Evolutionary conservation across 305 asterid species (phyloP).

Genomic region (Solanum hybrid): DNA sequence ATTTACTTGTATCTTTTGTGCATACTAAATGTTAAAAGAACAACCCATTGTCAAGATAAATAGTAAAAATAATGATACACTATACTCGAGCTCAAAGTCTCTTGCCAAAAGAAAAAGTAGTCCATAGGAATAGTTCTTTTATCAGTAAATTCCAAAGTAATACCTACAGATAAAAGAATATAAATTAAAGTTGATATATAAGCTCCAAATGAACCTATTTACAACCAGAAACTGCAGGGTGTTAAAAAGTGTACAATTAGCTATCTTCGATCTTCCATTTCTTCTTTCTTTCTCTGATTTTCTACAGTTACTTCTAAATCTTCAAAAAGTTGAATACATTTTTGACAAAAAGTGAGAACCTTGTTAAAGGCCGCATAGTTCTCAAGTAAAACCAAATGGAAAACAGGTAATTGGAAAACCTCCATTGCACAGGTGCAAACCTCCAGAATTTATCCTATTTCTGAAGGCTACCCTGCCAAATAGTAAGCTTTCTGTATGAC

Average conservation of each 20-base stretch:
- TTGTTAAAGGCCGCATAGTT: not conserved
- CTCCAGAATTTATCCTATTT: constrained; percentile 51
- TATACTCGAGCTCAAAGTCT: not conserved
- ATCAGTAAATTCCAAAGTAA: not conserved
- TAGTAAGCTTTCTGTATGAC: constrained; percentile 30
- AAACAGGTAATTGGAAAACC: constrained; percentile 29
- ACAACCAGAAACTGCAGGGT: not conserved
- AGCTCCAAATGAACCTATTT: not conserved
- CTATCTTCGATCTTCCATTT: not conserved
- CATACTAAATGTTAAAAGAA: not conserved
- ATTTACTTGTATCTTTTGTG: not conserved
- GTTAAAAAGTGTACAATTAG: not conserved
- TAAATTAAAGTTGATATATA: not conserved
- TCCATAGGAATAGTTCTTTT: not conserved
- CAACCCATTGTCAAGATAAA: not conserved
- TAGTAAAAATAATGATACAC: not conserved
- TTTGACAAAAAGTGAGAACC: not conserved
- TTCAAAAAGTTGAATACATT: not conserved
- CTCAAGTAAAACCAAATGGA: constrained; percentile 28
- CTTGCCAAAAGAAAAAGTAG: not conserved
- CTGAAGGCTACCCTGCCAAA: constrained; percentile 44
- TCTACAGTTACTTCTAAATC: not conserved
- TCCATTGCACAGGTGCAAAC: constrained; percentile 52
- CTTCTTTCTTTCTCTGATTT: not conserved
- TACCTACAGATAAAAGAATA: not conserved